Evolutionary conservation across 805 yeast genomes (phyloP), one percentile per base, ranked within the genome.

Genomic region (Ogataea glucozyma): DNA sequence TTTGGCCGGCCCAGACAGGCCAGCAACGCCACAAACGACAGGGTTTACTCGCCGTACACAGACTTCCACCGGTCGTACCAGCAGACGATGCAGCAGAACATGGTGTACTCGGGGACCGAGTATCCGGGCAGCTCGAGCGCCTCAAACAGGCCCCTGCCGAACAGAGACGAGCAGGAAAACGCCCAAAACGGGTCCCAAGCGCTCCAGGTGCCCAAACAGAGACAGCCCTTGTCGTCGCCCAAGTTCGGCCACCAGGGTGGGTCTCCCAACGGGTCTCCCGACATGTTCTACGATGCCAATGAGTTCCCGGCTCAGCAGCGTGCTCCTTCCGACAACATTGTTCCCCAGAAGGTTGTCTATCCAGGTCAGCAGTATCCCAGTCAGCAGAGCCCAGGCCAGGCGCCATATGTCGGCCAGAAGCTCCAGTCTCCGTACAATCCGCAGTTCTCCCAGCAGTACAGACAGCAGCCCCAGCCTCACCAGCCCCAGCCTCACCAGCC

Each of bases 11-110:
- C n/a, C 10, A 24, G 30, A 10, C 27, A 26, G 12, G 14, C n/a
- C 18, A 14, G 27, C n/a, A 42, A 26, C 9, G 18, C 32, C 10
- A 32, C 49, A 2, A 31, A 37, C 9, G 50, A 51, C 14, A 44
- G 68, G 31, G 53, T 52, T 7, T 36, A 65, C 19, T 66, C 71
- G 1, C 70, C 71, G 31, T 65, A 63, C 46, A 55, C 68, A 2
- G 67, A 58, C 20, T 65, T 64, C 54, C 59, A 64, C 39, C 51
- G 52, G 10, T 57, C 63, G 26, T 61, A 56, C 42, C 56, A 53
- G 16, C 53, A 51, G 20, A 53, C 67, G 2, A 53, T 64, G 49
- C 52, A 58, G 31, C 46, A 44, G 12, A 45, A 43, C 40, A 27
- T 37, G n/a, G 36, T 18, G 11, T 40, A 39, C 14, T 32, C 49